Conservation (phyloP, 2,329 filamentous ascomycete genomes). For the Monilinia aucupariae region DNA sequence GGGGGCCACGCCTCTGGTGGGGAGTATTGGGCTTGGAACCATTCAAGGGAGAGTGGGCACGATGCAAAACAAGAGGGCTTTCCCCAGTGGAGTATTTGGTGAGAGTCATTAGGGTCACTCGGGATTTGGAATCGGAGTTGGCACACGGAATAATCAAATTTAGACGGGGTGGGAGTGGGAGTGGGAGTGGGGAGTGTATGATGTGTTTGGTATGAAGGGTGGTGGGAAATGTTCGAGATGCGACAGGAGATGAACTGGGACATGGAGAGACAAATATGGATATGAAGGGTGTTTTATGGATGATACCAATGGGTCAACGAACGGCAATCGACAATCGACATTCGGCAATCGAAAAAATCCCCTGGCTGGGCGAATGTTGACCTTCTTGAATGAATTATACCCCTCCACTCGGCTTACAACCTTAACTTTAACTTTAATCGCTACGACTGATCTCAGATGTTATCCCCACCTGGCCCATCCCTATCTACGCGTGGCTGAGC, state of each 20-base stretch:
- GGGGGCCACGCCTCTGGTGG: slow-evolving; percentile 26
- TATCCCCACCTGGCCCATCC: not conserved
- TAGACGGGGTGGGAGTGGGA: not conserved
- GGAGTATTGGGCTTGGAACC: slow-evolving; percentile 29
- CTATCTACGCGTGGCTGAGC: not conserved
- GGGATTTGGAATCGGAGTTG: not conserved
- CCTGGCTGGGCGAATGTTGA: not conserved
- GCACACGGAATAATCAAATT: not conserved
- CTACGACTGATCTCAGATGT: not conserved
- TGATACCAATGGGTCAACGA: not conserved
- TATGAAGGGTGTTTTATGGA: not conserved
- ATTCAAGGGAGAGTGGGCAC: slow-evolving; percentile 24
- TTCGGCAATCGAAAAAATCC: no score
- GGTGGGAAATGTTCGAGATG: not conserved
- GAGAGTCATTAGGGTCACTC: not conserved
- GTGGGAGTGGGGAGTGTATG: not conserved
- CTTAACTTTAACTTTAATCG: not conserved
- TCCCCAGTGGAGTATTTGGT: not conserved
- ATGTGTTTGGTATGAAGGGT: not conserved
- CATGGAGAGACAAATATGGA: not conserved
- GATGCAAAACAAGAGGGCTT: slow-evolving; percentile 15
- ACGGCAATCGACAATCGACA: no score
- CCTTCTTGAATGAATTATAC: not conserved
- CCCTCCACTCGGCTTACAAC: not conserved
- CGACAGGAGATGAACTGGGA: not conserved